These are phyloP conservation scores for Solanum chmielewskii DNA, from an alignment of 257 asterid species.

Conservation along the genomic window DNA sequence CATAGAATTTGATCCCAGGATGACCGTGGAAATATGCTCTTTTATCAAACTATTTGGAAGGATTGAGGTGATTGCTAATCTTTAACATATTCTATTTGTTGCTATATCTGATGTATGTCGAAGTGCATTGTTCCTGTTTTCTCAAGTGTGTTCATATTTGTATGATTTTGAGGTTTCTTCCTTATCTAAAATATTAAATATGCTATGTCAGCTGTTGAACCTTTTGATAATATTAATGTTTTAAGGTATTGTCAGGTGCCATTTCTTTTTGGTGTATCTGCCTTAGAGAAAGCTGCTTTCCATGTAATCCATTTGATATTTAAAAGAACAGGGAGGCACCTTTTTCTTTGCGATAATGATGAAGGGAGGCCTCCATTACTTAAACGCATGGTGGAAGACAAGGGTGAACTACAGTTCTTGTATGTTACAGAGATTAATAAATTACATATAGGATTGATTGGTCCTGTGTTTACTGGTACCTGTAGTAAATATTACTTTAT, in stretches of 20 bases:
- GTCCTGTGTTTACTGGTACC: neutral
- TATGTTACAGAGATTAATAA: constrained; percentile 17
- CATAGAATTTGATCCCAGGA: neutral
- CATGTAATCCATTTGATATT: constrained; percentile 80
- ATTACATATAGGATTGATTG: neutral
- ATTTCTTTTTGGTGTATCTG: constrained; percentile 90
- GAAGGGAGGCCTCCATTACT: constrained; percentile 88
- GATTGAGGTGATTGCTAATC: neutral
- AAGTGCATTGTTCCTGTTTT: neutral
- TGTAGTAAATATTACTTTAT: neutral
- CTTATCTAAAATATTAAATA: neutral
- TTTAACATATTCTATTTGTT: neutral
- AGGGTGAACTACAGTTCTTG: constrained; percentile 50
- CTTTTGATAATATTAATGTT: neutral
- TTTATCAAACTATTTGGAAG: neutral
- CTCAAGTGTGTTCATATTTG: neutral
- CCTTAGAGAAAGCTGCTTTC: constrained; percentile 69
- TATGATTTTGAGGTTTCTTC: neutral
- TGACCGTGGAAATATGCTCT: neutral
- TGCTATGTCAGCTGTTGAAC: neutral
- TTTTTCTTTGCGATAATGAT: constrained; percentile 69
- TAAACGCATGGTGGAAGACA: constrained; percentile 72
- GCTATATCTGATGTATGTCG: neutral
- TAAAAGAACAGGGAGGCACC: constrained; percentile 93
- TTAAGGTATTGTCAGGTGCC: constrained; percentile 55